Conservation (phyloP, 148 eudicot species). For the Fagopyrum homotropicum region DNA sequence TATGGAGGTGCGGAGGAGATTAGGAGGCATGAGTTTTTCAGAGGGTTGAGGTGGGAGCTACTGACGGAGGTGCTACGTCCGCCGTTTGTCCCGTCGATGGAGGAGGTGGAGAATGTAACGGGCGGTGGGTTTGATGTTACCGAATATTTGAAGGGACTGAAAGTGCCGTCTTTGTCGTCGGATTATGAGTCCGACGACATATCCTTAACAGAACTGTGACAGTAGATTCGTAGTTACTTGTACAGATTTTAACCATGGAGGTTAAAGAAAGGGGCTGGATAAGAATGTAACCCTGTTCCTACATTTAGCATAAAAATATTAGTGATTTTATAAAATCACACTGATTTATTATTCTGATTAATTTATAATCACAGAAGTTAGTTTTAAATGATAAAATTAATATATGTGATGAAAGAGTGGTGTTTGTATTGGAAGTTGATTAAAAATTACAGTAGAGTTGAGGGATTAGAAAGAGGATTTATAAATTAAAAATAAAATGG, state of each 20-base stretch:
- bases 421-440: too few species aligned
- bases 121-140: conserved; percentile 17
- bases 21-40: conserved; percentile 67
- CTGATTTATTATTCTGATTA: not conserved
- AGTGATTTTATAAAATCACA: too few species aligned
- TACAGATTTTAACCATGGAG: not conserved
- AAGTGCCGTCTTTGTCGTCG: conserved; percentile 16
- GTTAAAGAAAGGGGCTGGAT: not conserved
- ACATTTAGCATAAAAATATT: not conserved
- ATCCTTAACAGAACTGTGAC: conserved; percentile 21
- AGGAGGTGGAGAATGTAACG: not conserved
- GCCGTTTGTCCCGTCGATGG: conserved; percentile 29
- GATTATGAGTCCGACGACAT: not conserved
- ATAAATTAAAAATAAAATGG: too few species aligned
- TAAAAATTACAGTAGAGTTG: too few species aligned
- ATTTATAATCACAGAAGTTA: not conserved
- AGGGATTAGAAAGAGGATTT: too few species aligned
- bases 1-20: conserved; percentile 31
- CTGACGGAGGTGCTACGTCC: conserved; percentile 49
- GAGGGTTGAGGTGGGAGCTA: conserved; percentile 52
- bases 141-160: conserved; percentile 46
- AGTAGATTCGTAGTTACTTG: not conserved
- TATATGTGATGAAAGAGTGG: too few species aligned
- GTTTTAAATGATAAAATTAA: too few species aligned
- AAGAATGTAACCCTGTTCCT: conserved; percentile 8